A percentile compares a stretch with the other conserved stretches of the same genome.
Evolutionary conservation across 2,329 filamentous ascomycete genomes (phyloP).

Genomic region (Coniochaeta ligniaria): DNA sequence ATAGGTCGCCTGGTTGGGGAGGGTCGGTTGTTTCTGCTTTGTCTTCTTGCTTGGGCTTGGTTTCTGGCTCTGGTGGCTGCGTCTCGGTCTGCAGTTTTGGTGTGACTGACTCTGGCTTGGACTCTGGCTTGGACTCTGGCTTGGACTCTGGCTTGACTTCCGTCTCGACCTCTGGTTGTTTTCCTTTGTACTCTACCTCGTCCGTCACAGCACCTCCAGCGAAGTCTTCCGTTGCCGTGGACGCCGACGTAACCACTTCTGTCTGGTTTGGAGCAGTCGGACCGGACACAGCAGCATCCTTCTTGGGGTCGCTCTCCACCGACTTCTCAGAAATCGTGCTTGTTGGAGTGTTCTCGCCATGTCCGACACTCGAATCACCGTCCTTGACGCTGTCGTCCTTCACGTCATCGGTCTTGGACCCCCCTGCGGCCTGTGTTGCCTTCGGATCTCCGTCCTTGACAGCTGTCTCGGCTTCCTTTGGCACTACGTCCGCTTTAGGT

Average conservation of each 20-base stretch:
- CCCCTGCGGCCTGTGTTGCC: neutral
- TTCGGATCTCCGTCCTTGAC: neutral
- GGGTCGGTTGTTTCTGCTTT: neutral
- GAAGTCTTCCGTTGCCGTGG: neutral
- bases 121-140: neutral
- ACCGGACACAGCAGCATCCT: neutral
- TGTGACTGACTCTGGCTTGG: neutral
- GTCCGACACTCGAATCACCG: neutral
- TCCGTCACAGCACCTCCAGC: neutral
- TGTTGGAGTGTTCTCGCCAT: constrained; percentile 5
- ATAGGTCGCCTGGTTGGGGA: neutral
- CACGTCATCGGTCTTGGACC: neutral
- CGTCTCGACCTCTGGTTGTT: neutral
- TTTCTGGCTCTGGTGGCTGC: neutral
- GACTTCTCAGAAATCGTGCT: constrained; percentile 1
- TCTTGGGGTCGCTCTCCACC: neutral
- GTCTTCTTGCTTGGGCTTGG: neutral
- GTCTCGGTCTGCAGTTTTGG: neutral
- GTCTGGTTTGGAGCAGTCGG: neutral
- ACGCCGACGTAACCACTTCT: neutral
- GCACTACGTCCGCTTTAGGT: constrained; percentile 3
- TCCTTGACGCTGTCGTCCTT: neutral
- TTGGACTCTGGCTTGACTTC: neutral
- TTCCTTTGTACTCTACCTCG: neutral
- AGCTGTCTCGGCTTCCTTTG: neutral